phyloP scores from a whole-genome alignment of 208 protist species.

The Acanthamoeba pearcei region DNA sequence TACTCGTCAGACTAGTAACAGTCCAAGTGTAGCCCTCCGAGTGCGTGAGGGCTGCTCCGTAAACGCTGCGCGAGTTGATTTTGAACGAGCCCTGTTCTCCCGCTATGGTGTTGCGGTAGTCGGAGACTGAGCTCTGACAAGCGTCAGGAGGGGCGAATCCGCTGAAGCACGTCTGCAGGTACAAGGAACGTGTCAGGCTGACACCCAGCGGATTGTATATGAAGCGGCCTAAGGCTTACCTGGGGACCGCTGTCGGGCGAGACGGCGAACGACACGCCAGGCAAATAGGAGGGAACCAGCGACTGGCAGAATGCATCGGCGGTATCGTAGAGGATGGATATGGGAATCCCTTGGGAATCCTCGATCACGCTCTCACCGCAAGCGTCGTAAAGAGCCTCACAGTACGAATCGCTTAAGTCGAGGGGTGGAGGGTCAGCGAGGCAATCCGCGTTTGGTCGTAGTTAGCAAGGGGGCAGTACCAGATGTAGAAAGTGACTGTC shows the following conservation, averaged over 20 bases:
- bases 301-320: constrained; percentile 25
- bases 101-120: not conserved
- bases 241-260: not conserved
- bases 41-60: constrained; percentile 3
- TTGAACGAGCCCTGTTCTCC: constrained; percentile 13
- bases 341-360: not conserved
- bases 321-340: not conserved
- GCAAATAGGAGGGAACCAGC: not conserved
- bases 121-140: constrained; percentile 45
- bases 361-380: not conserved
- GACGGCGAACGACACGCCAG: not conserved
- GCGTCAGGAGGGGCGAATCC: constrained; percentile 13
- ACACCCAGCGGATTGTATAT: not conserved
- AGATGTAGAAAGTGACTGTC: constrained; percentile 7
- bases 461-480: not conserved
- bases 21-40: constrained; percentile 38
- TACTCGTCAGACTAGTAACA: not conserved
- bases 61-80: constrained; percentile 55
- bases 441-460: not conserved
- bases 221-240: not conserved
- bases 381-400: not conserved
- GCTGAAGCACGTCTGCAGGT: constrained; percentile 49
- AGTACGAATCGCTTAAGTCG: not conserved
- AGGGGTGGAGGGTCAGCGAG: not conserved
- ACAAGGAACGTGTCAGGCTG: not conserved